Evolutionary conservation across 2,329 filamentous ascomycete genomes (phyloP).

Genomic region (Coniochaeta sp.): DNA sequence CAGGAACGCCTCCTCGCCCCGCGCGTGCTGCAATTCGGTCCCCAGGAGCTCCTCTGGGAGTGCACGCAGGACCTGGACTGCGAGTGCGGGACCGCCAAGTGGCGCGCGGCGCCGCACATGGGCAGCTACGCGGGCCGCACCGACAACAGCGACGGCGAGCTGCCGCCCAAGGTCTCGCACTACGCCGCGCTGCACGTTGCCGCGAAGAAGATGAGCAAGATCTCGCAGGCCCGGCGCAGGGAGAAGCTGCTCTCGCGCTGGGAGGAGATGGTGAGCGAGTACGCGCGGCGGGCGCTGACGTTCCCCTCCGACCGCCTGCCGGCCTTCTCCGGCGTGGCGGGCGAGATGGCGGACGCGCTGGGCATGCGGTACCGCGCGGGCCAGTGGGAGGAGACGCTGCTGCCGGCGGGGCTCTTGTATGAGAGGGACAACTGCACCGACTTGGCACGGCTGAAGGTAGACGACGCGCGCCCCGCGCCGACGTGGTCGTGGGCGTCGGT

Average conservation of each 20-base stretch:
- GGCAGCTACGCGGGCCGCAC: neutral
- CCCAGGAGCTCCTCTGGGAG: constrained; percentile 7
- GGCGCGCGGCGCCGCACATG: neutral
- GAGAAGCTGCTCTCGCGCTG: neutral
- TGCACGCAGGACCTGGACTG: constrained; percentile 2
- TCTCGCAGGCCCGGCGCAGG: neutral
- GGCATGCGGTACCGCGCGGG: neutral
- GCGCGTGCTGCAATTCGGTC: constrained; percentile 7
- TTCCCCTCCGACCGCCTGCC: constrained; percentile 1
- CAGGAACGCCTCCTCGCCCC: constrained; percentile 8
- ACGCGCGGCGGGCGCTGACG: constrained; percentile 2
- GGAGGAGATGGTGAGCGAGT: constrained; percentile 4
- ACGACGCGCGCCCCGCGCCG: neutral
- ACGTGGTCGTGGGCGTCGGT: neutral
- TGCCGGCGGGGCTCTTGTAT: neutral
- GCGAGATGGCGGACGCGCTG: neutral
- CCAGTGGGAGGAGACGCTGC: neutral
- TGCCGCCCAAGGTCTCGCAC: neutral
- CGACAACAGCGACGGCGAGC: neutral
- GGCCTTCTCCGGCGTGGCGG: constrained; percentile 3
- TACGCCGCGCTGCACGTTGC: neutral
- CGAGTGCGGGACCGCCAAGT: constrained; percentile 2
- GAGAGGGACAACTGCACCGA: neutral
- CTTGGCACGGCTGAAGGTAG: neutral
- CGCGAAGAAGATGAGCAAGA: neutral